Percentiles rank a stretch among this genome's conserved stretches.
Evolutionary conservation across 768 basidiomycete species (phyloP).

Genomic region (Mycena amicta): DNA sequence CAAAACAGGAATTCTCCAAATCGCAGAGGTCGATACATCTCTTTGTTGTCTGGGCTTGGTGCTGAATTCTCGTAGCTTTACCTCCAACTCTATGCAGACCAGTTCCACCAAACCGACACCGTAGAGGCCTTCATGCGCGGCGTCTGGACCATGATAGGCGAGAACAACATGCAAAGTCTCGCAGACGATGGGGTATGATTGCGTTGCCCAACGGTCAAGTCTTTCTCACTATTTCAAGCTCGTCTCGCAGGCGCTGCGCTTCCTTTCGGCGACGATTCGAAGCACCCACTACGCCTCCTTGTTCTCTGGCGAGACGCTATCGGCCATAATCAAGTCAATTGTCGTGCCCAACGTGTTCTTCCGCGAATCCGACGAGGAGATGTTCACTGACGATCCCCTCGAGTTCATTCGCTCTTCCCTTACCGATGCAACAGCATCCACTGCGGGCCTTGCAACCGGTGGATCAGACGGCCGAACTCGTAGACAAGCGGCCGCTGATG

Average conservation of each 20-base stretch:
- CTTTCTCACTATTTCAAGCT: conserved; percentile 46
- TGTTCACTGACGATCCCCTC: conserved; percentile 96
- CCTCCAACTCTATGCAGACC: conserved; percentile 82
- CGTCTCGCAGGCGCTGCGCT: conserved; percentile 87
- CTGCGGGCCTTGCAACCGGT: conserved; percentile 33
- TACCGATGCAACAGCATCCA: conserved; percentile 74
- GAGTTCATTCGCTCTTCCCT: conserved; percentile 74
- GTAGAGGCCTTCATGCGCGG: conserved; percentile 78
- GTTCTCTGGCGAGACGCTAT: conserved; percentile 78
- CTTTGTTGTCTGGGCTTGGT: neutral
- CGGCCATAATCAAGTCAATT: conserved; percentile 83
- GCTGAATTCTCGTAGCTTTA: conserved; percentile 53
- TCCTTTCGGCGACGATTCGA: conserved; percentile 91
- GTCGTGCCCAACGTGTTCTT: conserved; percentile 92
- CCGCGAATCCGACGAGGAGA: conserved; percentile 87
- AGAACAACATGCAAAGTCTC: conserved; percentile 66
- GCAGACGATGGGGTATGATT: conserved; percentile 68
- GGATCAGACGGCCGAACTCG: conserved; percentile 79
- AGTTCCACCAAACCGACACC: conserved; percentile 62
- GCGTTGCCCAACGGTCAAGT: neutral
- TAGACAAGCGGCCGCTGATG: conserved; percentile 91
- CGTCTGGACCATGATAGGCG: conserved; percentile 88
- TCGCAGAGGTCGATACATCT: conserved; percentile 68
- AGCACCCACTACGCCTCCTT: conserved; percentile 86
- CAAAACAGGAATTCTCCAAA: conserved; percentile 88